Conservation (phyloP, 371 early-diverging fungal genomes). For the Mucor racemosus region DNA sequence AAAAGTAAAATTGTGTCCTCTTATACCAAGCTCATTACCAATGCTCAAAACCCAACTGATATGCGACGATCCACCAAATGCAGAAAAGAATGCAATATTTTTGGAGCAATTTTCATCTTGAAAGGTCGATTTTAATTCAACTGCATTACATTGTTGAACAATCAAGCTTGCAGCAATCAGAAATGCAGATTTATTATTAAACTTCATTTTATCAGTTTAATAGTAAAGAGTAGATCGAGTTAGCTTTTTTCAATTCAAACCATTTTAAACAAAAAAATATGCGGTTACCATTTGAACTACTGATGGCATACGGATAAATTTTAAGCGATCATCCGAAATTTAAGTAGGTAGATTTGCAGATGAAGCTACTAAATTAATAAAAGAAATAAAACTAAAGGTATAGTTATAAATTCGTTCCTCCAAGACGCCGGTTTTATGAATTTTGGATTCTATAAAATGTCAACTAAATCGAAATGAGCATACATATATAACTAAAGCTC, state of each 20-base stretch:
- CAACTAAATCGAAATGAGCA: too few relatives aligned
- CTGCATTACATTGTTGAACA: not conserved
- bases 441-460: too few relatives aligned
- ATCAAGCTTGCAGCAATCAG: not conserved
- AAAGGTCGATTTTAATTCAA: slow-evolving; percentile 5
- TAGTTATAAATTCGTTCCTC: too few relatives aligned
- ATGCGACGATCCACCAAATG: slow-evolving; percentile 11
- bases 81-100: slow-evolving; percentile 8
- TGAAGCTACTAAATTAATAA: not conserved
- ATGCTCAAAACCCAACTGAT: slow-evolving; percentile 12
- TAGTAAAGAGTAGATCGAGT: not conserved
- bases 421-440: too few relatives aligned
- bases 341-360: not conserved
- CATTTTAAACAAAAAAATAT: not conserved
- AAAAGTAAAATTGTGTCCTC: slow-evolving; percentile 19
- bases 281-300: not conserved
- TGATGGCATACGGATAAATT: not conserved
- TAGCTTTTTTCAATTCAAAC: not conserved
- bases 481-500: too few relatives aligned
- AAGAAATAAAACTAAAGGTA: too few relatives aligned
- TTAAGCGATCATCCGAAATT: not conserved
- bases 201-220: not conserved
- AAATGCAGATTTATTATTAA: not conserved
- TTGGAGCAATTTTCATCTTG: not conserved
- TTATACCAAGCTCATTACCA: slow-evolving; percentile 4